These are phyloP conservation scores for Aspergillus hortae DNA, from an alignment of 2,329 filamentous ascomycete species.

Conservation along the genomic window DNA sequence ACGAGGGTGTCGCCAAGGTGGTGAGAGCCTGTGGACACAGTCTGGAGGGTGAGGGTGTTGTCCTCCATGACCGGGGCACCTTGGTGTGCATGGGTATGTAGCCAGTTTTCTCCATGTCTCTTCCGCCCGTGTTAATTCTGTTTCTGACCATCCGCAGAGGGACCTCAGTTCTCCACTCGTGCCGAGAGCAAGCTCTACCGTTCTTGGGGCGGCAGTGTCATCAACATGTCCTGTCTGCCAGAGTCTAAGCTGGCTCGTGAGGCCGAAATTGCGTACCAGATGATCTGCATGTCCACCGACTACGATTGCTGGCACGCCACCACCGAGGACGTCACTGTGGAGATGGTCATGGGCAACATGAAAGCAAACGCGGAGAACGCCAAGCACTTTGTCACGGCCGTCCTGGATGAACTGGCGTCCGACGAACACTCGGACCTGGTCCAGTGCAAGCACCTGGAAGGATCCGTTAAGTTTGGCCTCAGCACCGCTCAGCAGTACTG, in stretches of 20 bases:
- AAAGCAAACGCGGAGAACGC: slow-evolving; percentile 87
- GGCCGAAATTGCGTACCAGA: slow-evolving; percentile 94
- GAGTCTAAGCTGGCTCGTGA: slow-evolving; percentile 95
- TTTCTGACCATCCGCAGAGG: slow-evolving; percentile 56
- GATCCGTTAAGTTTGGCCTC: slow-evolving; percentile 71
- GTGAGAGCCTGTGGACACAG: slow-evolving; percentile 72
- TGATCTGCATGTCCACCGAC: slow-evolving; percentile 99
- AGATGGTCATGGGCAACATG: slow-evolving; percentile 98
- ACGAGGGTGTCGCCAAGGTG: slow-evolving; percentile 69
- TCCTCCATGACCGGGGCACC: slow-evolving; percentile 77
- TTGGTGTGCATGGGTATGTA: slow-evolving; percentile 84
- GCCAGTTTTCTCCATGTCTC: neutral
- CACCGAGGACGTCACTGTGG: slow-evolving; percentile 79
- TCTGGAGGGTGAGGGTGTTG: slow-evolving; percentile 79
- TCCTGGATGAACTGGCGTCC: slow-evolving; percentile 79
- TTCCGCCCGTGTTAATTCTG: neutral
- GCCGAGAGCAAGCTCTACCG: slow-evolving; percentile 96
- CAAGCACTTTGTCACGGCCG: slow-evolving; percentile 75
- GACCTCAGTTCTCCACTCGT: slow-evolving; percentile 95
- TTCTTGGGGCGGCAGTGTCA: slow-evolving; percentile 85
- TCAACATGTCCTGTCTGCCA: slow-evolving; percentile 96
- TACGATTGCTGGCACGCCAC: slow-evolving; percentile 95
- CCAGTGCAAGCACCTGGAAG: slow-evolving; percentile 75
- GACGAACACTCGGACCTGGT: slow-evolving; percentile 74
- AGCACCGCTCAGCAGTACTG: slow-evolving; percentile 79